A percentile compares a stretch with the other conserved stretches of the same genome.
phyloP scores from a whole-genome alignment of 345 rosid genomes.

The Theobroma cacao region DNA sequence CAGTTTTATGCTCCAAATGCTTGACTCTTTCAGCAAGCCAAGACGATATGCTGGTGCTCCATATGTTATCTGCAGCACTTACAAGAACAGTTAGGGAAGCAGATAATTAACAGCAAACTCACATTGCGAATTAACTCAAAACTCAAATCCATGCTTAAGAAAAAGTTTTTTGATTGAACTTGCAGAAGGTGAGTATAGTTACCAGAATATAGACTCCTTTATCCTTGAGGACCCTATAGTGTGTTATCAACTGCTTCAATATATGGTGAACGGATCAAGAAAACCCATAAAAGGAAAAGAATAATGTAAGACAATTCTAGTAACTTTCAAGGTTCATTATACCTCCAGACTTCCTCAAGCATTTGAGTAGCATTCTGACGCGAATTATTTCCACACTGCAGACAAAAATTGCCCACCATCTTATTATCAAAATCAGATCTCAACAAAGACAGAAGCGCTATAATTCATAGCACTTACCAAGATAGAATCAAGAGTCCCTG shows the following conservation, averaged over 20 bases:
- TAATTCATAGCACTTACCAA: slow-evolving; percentile 54
- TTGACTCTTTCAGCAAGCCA: slow-evolving; percentile 46
- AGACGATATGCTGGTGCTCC: slow-evolving; percentile 81
- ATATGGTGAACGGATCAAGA: slow-evolving; percentile 71
- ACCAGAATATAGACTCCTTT: slow-evolving; percentile 87
- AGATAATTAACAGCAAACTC: not conserved
- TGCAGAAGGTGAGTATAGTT: slow-evolving; percentile 11
- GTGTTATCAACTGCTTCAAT: slow-evolving; percentile 91
- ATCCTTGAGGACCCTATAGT: slow-evolving; percentile 98
- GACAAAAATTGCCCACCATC: slow-evolving; percentile 3
- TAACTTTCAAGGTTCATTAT: slow-evolving; percentile 16
- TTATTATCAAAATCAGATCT: not conserved
- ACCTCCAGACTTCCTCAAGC: slow-evolving; percentile 89
- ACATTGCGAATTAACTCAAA: not conserved
- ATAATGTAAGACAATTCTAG: slow-evolving; percentile 5
- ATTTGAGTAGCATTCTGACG: slow-evolving; percentile 62
- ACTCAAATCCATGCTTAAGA: not conserved
- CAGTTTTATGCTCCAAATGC: slow-evolving; percentile 57
- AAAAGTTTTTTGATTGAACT: not conserved
- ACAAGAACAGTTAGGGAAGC: slow-evolving; percentile 5
- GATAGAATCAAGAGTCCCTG: slow-evolving; percentile 92
- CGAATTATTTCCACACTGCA: slow-evolving; percentile 77
- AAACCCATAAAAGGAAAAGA: slow-evolving; percentile 33
- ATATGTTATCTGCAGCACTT: slow-evolving; percentile 65
- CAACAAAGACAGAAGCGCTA: not conserved